A percentile compares a stretch with the other conserved stretches of the same genome.
Evolutionary conservation across 2,329 filamentous ascomycete genomes (phyloP).

Genomic region (Colletotrichum musae): DNA sequence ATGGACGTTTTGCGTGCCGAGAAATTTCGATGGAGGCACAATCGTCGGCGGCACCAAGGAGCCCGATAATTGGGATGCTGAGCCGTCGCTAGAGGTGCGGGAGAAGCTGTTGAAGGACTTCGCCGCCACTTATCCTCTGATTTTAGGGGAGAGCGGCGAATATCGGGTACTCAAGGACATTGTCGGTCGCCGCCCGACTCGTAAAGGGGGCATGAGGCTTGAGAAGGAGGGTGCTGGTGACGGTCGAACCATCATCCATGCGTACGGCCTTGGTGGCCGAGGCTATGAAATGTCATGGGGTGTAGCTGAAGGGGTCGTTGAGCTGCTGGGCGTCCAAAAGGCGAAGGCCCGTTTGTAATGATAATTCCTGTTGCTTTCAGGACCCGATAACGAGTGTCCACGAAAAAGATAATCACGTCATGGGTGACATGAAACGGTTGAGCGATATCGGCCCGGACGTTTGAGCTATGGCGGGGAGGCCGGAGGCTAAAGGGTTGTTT

Average conservation of each 20-base stretch:
- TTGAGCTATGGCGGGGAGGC: too few relatives aligned
- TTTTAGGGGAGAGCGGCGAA: conserved; percentile 48
- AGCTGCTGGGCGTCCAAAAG: conserved; percentile 50
- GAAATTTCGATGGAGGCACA: conserved; percentile 73
- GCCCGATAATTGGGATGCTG: conserved; percentile 67
- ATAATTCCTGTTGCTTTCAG: background rate
- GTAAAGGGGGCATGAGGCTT: conserved; percentile 64
- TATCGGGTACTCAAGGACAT: conserved; percentile 57
- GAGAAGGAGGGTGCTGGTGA: conserved; percentile 60
- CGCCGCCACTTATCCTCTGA: conserved; percentile 52
- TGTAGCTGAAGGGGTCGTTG: conserved; percentile 65
- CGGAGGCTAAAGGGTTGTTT: too few relatives aligned
- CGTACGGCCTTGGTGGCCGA: conserved; percentile 73
- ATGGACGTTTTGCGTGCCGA: conserved; percentile 75
- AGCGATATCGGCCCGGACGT: background rate
- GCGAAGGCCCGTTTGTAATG: conserved; percentile 13
- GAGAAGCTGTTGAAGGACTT: conserved; percentile 60
- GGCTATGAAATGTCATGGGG: conserved; percentile 75
- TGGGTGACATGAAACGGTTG: background rate
- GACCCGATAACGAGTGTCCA: background rate
- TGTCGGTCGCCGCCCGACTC: conserved; percentile 61
- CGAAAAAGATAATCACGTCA: background rate
- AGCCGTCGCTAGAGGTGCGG: conserved; percentile 63
- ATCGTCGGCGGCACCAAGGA: conserved; percentile 78
- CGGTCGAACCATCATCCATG: conserved; percentile 59